Base-by-base conservation (phyloP, 129 eudicot species). In the Tagetes erecta region DNA sequence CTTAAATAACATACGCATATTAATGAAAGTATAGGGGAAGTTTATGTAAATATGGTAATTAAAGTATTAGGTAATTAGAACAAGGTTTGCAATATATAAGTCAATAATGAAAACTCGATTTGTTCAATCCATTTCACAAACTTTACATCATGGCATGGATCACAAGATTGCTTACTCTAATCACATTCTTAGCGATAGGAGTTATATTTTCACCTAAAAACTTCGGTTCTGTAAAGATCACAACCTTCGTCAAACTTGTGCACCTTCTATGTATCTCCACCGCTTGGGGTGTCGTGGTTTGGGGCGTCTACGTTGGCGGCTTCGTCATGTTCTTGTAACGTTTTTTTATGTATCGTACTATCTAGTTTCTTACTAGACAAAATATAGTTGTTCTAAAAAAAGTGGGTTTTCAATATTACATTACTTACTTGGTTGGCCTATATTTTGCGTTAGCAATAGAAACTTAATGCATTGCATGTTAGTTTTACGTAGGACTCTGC, bases 261-360 rank as follows among this genome's bases (percentile, higher is more conserved):
- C 98, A 94, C 75, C 87, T 94, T 8, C 83, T 94, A 12, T 84
- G 92, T 64, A 90, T 94, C 84, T 94, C 98, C 55, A 90, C 97
- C 34, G 97, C 98, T 10, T 94, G 92, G 91, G 98, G 98, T 51
- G 96, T 97, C 27, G 96, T 97, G 13, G 85, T 94, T 37, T 94
- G 98, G 98, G 98, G 88, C 81, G 90, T 97, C 71, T 94, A 90
- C 89, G 88, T 94, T 80, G 96, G 98, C 71, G 98, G 98, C 68
- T 90, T 94, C 88, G 86, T 94, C 87, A 88, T 94, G 98, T 94
- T 94, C 89, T 90, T 88, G 98, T 93, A 82, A 73, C 36, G 27
- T 20, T 20, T 0, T 11, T 46, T 27, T 14, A 11, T 42, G 9
- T 4, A 38, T 40, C 64, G 55, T n/a, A 20, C 40, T 3, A 14